Percentiles rank a stretch among this genome's conserved stretches.
phyloP scores from a whole-genome alignment of 108 stramenopile species.

The Pseudonitzschia delicatissima region DNA sequence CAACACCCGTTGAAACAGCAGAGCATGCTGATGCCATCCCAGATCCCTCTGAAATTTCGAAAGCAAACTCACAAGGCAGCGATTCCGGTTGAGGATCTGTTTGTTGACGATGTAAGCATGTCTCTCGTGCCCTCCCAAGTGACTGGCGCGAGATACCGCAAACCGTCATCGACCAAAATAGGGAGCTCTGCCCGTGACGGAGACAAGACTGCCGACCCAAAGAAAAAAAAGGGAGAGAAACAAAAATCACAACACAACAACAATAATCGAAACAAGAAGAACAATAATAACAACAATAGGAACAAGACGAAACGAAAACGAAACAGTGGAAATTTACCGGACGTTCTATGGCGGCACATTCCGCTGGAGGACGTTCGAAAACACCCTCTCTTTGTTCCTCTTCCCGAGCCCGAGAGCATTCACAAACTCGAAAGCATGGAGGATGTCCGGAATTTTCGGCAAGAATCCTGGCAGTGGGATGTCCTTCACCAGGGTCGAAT shows the following conservation, averaged over 20 bases:
- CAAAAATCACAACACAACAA: neutral
- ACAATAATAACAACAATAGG: neutral
- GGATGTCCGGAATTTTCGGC: slow-evolving; percentile 76
- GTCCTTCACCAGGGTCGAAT: slow-evolving; percentile 76
- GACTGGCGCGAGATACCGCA: neutral
- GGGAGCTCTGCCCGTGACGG: neutral
- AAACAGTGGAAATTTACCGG: slow-evolving; percentile 59
- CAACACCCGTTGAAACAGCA: too few species aligned
- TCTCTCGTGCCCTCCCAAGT: neutral
- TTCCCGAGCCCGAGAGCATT: slow-evolving; percentile 57
- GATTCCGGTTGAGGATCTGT: too few species aligned
- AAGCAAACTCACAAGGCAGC: too few species aligned
- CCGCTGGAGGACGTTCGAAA: slow-evolving; percentile 74
- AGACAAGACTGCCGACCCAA: neutral
- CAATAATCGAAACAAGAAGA: neutral
- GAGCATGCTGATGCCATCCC: too few species aligned
- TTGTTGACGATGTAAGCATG: too few species aligned
- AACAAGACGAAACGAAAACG: neutral
- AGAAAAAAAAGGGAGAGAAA: neutral
- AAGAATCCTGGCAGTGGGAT: slow-evolving; percentile 91
- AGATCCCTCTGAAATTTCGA: too few species aligned
- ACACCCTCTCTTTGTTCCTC: slow-evolving; percentile 68
- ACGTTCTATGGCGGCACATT: slow-evolving; percentile 73
- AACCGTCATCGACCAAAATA: neutral
- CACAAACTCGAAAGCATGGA: slow-evolving; percentile 42